Base-by-base conservation (phyloP, 2,329 filamentous ascomycete genomes). In the Nakataea oryzae region DNA sequence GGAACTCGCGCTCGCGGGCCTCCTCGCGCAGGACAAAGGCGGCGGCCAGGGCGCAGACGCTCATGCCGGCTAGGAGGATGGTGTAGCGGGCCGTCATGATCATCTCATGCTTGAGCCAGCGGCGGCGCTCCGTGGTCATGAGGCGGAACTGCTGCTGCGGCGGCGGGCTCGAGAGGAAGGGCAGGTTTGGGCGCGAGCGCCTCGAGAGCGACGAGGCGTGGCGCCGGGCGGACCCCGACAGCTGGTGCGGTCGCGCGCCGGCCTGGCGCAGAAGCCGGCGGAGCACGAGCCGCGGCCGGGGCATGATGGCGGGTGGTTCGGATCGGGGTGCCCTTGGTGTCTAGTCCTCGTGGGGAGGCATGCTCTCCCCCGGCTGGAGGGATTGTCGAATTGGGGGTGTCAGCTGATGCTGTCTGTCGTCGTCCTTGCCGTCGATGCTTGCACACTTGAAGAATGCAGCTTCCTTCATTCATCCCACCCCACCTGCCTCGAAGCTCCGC, bases 71-170 rank as follows among this genome's bases (percentile, higher is more conserved):
- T 54, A 90, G 73, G 30, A 84, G 80, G n/a, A 81, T 68, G 0
- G 82, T 86, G 72, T 85, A 91, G 66, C 89, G 90, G 34, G 86
- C 76, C 54, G 86, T 87, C 32, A 89, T 79, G 68, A 84, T 85
- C 58, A 90, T 78, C 68, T 93, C 89, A 65, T 88, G 81, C 65
- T 84, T 87, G 63, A 93, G 77, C 78, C 86, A 91, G 65, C 79
- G 77, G 66, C 85, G 88, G 65, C 86, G 85, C 71, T 92, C 88
- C 0, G 90, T 96, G n/a, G 89, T 91, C 64, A 96, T 83, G 64
- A 90, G 84, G 61, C 93, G 87, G 3, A 84, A 83, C 50, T 87
- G 77, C 56, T 84, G 79, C 32, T 77, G 78, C 59, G 83, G 80
- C 59, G 79, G 72, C 55, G 74, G 67, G 26, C 76, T 62, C 54